Evolutionary conservation across 192 early-diverging fungal genomes (phyloP), one percentile per base, ranked within the genome.

Genomic region (Geranomyces michiganensis): DNA sequence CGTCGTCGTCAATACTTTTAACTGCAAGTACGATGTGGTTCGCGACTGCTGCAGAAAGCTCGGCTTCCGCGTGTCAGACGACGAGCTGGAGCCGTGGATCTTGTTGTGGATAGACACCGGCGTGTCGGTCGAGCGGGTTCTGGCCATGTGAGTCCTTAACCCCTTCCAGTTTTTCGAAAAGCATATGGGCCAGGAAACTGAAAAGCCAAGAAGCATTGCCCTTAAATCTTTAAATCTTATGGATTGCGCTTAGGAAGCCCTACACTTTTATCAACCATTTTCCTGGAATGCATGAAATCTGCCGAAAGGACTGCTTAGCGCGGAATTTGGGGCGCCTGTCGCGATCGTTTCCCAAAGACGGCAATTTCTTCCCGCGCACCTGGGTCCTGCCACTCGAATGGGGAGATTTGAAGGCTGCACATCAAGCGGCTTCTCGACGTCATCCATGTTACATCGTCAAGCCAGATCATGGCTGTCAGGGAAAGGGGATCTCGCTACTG

Each of bases 271-370:
- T 88, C 66, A 88, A 88, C 64, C 86, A 88, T 61, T 88, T 88
- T 53, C 86, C 86, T 6, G 87, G 85, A 6, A 88, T 88, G 87
- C 82, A 88, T 53, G 83, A 87, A 49, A 85, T 88, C 30, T 88
- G 87, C 55, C 77, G 82, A 29, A 88, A 88, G 62, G 81, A 86
- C 59, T 47, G 80, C 26, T 75, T 88, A 0, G 87, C 87, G 8
- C 82, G 87, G 19, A 88, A 87, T 47, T 74, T 88, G 4, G 61
- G 56, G 9, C 74, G 80, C 14, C 65, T 88, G 12, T 77, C 79
- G 8, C 66, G 82, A 0, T 33, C 76, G 19, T 81, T 87, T 30
- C 87, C 87, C 1, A 82, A 79, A 56, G 82, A 85, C 24, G 85
- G 77, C 72, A 82, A 77, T 29, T 88, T 88, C 59, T 84, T 80